Evolutionary conservation across 2,329 filamentous ascomycete species (phyloP).

Genomic region (Shiraia sp.): DNA sequence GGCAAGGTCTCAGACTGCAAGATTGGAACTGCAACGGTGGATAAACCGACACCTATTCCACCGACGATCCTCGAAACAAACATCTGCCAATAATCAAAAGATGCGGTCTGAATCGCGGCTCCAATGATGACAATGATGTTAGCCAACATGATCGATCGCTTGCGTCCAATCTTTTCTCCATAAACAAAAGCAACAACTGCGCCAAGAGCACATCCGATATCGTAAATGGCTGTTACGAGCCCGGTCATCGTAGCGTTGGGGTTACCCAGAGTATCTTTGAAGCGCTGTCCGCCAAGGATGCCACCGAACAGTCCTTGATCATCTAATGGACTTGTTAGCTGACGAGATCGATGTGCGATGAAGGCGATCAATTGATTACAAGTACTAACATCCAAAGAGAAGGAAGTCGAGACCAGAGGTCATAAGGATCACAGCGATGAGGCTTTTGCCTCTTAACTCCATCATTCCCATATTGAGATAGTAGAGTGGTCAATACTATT

Average conservation of each 20-base stretch:
- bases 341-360: not conserved
- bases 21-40: slow-evolving; percentile 52
- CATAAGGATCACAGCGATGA: slow-evolving; percentile 14
- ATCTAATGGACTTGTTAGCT: slow-evolving; percentile 8
- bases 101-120: slow-evolving; percentile 36
- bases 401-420: slow-evolving; percentile 19
- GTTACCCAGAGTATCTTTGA: slow-evolving; percentile 20
- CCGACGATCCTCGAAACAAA: slow-evolving; percentile 45
- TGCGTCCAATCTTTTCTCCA: slow-evolving; percentile 61
- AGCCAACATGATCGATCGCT: slow-evolving; percentile 61
- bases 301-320: slow-evolving; percentile 33
- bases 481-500: not conserved
- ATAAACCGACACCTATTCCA: slow-evolving; percentile 51
- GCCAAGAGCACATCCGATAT: slow-evolving; percentile 48
- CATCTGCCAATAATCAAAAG: slow-evolving; percentile 36
- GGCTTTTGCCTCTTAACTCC: slow-evolving; percentile 17
- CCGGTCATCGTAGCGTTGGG: slow-evolving; percentile 32
- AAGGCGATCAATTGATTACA: not conserved
- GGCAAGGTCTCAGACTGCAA: slow-evolving; percentile 48
- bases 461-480: slow-evolving; percentile 9
- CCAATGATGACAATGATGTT: slow-evolving; percentile 42
- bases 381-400: slow-evolving; percentile 16
- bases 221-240: slow-evolving; percentile 43
- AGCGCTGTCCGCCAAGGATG: slow-evolving; percentile 26
- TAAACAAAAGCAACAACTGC: slow-evolving; percentile 45